Base-by-base conservation (phyloP, 352 stramenopile genomes). In the Pythium dissimile region DNA sequence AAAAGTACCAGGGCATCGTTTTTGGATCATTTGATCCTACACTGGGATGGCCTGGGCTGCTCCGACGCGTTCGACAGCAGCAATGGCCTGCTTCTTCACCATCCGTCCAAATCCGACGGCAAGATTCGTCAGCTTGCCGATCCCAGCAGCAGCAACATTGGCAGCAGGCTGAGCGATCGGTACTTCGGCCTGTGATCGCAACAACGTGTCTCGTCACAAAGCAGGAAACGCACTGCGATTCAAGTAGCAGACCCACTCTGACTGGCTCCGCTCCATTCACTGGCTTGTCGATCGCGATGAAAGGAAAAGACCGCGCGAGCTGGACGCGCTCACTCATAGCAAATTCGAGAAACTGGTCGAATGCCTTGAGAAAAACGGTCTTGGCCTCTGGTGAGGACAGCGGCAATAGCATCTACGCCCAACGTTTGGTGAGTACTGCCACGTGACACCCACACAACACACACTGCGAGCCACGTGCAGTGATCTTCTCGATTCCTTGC, bases 31-130 rank as follows among this genome's bases (percentile, higher is more conserved):
- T n/a, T 47, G 3, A 47, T 13, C 45, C 0, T 61, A 91, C 81
- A 87, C 62, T 44, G 69, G 61, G 18, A 83, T 51, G n/a, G 67
- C 54, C 27, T 79, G 78, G 0, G 80, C 78, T 27, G 81, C 76
- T 16, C 78, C 81, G 15, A 87, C 81, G 18, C 84, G 80, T 61
- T 93, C 84, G 15, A 93, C 84, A 8, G 80, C 84, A 27, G 84
- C 81, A 41, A 91, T 88, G 7, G 84, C 81, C 63, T 93, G 84
- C 43, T 91, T 93, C 62, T 91, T 91, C 39, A 93, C 78, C 78
- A 91, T 91, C 16, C 81, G 73, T 6, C 84, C 84, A 51, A 93
- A 93, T 0, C 84, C 84, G 53, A 85, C 84, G 0, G 84, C 84
- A n/a, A 93, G 49, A 54, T 86, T 89, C 10, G 81, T 92, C 27